Evolutionary conservation across 2,329 filamentous ascomycete genomes (phyloP).

Genomic region (Pseudocercospora cruenta): DNA sequence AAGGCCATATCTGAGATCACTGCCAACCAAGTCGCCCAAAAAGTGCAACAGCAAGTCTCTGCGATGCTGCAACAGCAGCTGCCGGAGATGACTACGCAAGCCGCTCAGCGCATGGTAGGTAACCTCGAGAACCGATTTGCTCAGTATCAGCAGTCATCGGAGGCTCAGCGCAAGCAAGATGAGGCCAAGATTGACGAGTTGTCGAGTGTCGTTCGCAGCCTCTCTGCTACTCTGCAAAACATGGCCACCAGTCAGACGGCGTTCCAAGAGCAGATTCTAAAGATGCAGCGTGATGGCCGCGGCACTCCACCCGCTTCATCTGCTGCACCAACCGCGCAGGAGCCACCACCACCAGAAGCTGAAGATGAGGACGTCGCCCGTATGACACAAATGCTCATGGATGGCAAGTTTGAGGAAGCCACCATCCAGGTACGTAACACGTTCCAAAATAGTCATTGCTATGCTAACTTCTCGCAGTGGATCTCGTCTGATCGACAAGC

Average conservation of each 20-base stretch:
- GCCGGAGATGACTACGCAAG: slow-evolving; percentile 42
- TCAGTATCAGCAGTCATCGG: slow-evolving; percentile 56
- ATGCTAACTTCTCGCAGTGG: slow-evolving; percentile 52
- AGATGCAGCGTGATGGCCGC: slow-evolving; percentile 46
- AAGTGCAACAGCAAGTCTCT: slow-evolving; percentile 71
- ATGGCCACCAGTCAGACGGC: slow-evolving; percentile 71
- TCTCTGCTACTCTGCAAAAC: slow-evolving; percentile 69
- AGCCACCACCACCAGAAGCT: slow-evolving; percentile 49
- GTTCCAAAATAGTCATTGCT: slow-evolving; percentile 28
- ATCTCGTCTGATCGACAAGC: slow-evolving; percentile 63
- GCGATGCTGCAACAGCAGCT: slow-evolving; percentile 58
- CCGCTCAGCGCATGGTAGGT: slow-evolving; percentile 67
- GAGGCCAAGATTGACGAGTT: slow-evolving; percentile 72
- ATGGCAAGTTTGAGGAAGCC: slow-evolving; percentile 54
- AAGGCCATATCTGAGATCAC: slow-evolving; percentile 74
- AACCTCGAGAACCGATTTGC: slow-evolving; percentile 68
- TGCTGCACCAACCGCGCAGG: slow-evolving; percentile 15
- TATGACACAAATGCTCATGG: slow-evolving; percentile 66
- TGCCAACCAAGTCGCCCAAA: slow-evolving; percentile 65
- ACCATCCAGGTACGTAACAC: slow-evolving; percentile 45
- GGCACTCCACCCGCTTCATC: slow-evolving; percentile 41
- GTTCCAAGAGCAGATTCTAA: slow-evolving; percentile 62
- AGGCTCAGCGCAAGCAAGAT: slow-evolving; percentile 57
- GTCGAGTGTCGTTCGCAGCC: slow-evolving; percentile 65
- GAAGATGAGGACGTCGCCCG: slow-evolving; percentile 63